Base-by-base conservation (phyloP, 148 eudicot genomes). In the Chenopodium formosanum region DNA sequence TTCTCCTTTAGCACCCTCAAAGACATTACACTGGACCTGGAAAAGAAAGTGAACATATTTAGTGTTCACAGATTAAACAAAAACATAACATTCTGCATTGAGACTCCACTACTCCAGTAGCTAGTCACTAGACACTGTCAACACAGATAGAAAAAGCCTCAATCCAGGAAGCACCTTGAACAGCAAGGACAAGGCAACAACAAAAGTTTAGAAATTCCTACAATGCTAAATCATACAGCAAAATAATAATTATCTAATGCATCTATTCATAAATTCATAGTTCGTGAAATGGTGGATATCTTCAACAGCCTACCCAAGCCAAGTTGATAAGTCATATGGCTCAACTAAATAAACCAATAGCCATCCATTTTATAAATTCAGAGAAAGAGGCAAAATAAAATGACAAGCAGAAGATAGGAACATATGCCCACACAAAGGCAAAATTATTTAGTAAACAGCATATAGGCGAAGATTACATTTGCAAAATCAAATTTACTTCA, bases 1-100 rank as follows among this genome's bases (percentile, higher is more conserved):
- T 80, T 94, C 97, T 75, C 95, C 98, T 64, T 66, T 88, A 62
- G 95, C 98, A 77, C 98, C 98, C 83, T 94, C 90, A 81, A 94
- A 94, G 75, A 91, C 98, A 89, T 92, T 94, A 75, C 93, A 92
- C 76, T 92, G 98, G 70, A 82, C 90, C 98, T 94, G 86, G 44
- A 74, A 56, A 60, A 79, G 86, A 47, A 60, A 87, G 80, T 53
- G 70, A 48, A 64, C 58, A 47, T 75, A 34, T 23, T 70, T 40
- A 72, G 79, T 40, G 44, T 66, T 66, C 73, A 70, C 46, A 19
- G 4, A 53, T 58, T 34, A 67, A 29, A 80, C 8, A 10, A 34
- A 7, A 68, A 65, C 58, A 40, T 12, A 69, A 66, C 46, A 73
- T 47, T 76, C 74, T 47, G 63, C 72, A 62, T 31, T 20, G n/a